These are phyloP conservation scores for Yamadazyma blattariae DNA, from an alignment of 1,139 yeast species.

Conservation along the genomic window DNA sequence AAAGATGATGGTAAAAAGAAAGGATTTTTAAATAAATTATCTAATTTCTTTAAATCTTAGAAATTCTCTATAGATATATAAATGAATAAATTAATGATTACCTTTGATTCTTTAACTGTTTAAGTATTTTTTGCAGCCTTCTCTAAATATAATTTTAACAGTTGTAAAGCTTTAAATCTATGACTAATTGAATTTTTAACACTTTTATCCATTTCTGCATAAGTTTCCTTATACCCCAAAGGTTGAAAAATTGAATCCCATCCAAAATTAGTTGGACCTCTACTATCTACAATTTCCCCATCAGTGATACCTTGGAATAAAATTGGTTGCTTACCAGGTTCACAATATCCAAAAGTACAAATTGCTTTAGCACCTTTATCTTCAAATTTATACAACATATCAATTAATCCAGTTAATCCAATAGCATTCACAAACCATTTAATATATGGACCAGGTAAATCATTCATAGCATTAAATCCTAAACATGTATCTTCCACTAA, in stretches of 20 bases:
- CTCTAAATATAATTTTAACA: no score
- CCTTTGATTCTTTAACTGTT: no score
- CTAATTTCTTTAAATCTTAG: conserved; percentile 22
- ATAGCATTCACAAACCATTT: conserved; percentile 83
- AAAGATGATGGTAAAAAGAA: conserved; percentile 17
- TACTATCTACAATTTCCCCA: conserved; percentile 73
- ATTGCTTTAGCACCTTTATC: conserved; percentile 86
- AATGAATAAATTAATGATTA: no score
- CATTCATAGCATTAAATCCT: conserved; percentile 73
- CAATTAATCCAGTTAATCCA: conserved; percentile 72
- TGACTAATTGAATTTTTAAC: conserved; percentile 83
- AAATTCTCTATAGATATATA: no score
- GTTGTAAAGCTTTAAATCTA: conserved; percentile 69
- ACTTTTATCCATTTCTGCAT: conserved; percentile 85
- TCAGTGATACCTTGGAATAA: conserved; percentile 83
- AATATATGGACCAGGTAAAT: conserved; percentile 86
- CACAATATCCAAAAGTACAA: conserved; percentile 90
- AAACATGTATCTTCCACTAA: conserved; percentile 94
- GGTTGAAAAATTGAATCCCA: conserved; percentile 95
- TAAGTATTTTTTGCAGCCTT: no score
- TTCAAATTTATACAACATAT: conserved; percentile 75
- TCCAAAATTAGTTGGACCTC: conserved; percentile 84
- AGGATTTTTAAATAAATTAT: conserved; percentile 32
- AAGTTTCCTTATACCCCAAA: conserved; percentile 63
- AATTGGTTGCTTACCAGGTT: conserved; percentile 65